Base-by-base conservation (phyloP, 768 basidiomycete species). In the Termitomyces bulborhizus region DNA sequence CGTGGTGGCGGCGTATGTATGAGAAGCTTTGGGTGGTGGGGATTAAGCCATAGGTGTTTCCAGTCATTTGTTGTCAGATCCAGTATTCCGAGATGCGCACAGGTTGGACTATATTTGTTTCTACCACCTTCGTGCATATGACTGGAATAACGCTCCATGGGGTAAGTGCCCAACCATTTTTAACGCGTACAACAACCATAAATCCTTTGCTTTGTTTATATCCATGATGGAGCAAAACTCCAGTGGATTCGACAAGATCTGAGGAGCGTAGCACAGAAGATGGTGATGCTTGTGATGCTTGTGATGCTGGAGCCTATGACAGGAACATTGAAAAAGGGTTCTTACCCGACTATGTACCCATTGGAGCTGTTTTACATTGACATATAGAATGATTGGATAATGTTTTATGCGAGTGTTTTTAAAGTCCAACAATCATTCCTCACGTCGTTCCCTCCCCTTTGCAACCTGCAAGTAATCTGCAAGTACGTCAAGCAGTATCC, bases 101-200 rank as follows among this genome's bases (percentile, higher is more conserved):
- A 92, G 91, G n/a, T 63, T 74, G 71, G 85, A 94, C 55, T 94
- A 88, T 66, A 89, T 97, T 62, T 80, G 85, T 11, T 93, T 97
- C 78, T 98, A 90, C 73, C 93, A 98, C 71, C 77, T 99, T 26
- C 81, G 97, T 31, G 75, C 86, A 1, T 99, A 95, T 66, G 94
- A 97, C 65, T 78, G 94, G 26, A 90, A 95, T 64, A 93, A 93
- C 64, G 85, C 86, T 0, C 88, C 90, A 1, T 68, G 73, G 58
- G 70, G 85, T 85, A 57, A 64, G 29, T 21, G 2, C 21, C 21
- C 21, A 21, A 21, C 21, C 21, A 1, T 21, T 21, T 21, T 21
- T 21, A 21, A 21, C 2, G 21, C 21, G 1, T 21, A 1, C 21
- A 21, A 21, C 21, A 1, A 29, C 29, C 0, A 21, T 21, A 21